phyloP scores from a whole-genome alignment of 2,329 filamentous ascomycete genomes.

The Curvularia sp. region DNA sequence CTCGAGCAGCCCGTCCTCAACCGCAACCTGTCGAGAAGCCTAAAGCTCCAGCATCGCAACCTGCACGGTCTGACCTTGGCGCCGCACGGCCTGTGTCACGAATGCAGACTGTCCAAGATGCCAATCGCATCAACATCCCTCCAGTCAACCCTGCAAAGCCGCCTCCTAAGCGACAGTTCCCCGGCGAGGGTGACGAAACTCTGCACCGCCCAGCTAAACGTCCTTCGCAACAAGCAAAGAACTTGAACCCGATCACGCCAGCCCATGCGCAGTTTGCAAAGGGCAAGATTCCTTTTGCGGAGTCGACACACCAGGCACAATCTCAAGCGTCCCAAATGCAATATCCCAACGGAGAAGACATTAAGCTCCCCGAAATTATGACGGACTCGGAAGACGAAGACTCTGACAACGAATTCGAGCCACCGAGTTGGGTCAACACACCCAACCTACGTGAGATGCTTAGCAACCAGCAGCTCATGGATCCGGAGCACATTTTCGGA shows the following conservation, averaged over 20 bases:
- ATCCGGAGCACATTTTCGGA: conserved; percentile 87
- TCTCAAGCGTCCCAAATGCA: conserved; percentile 68
- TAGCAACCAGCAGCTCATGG: conserved; percentile 80
- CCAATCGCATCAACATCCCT: conserved; percentile 59
- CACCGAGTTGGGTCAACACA: conserved; percentile 87
- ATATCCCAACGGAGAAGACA: conserved; percentile 87
- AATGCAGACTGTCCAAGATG: conserved; percentile 68
- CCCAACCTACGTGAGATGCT: conserved; percentile 80
- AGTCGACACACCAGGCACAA: conserved; percentile 60
- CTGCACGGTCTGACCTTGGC: conserved; percentile 59
- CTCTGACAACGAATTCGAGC: conserved; percentile 67
- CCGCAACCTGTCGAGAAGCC: conserved; percentile 73
- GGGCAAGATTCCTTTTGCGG: conserved; percentile 87
- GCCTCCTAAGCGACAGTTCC: conserved; percentile 75
- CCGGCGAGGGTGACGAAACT: conserved; percentile 72
- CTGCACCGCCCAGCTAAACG: conserved; percentile 53
- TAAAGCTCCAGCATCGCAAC: conserved; percentile 42
- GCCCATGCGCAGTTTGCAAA: conserved; percentile 79
- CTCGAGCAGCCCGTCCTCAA: conserved; percentile 43
- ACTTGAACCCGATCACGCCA: conserved; percentile 52
- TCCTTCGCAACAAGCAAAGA: conserved; percentile 55
- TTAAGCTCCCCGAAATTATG: conserved; percentile 92
- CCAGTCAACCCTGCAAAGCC: conserved; percentile 73
- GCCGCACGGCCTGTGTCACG: conserved; percentile 64
- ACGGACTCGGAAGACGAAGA: conserved; percentile 94